phyloP scores from a whole-genome alignment of 768 basidiomycete species.

The Termitomyces eurrhizus region DNA sequence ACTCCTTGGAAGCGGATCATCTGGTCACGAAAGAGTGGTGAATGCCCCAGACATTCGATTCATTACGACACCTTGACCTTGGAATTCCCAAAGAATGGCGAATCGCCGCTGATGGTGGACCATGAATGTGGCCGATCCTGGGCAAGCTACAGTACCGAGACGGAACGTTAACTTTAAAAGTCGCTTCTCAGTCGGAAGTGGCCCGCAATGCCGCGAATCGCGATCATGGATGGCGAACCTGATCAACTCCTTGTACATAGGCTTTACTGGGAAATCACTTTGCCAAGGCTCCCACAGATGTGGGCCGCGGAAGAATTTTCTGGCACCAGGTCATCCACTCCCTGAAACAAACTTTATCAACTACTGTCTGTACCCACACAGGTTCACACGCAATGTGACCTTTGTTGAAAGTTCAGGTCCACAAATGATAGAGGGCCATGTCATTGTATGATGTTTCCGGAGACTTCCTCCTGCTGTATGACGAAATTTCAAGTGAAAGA shows the following conservation, averaged over 20 bases:
- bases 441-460: not conserved
- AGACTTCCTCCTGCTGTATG: not conserved
- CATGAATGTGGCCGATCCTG: not conserved
- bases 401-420: not conserved
- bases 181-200: not conserved
- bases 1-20: not conserved
- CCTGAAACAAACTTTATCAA: not conserved
- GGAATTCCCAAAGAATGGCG: constrained; percentile 3
- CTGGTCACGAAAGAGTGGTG: not conserved
- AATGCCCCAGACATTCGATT: not conserved
- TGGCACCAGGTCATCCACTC: not conserved
- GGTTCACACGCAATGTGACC: not conserved
- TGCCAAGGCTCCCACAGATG: constrained; percentile 3
- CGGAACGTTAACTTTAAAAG: not conserved
- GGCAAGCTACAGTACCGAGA: constrained; percentile 5
- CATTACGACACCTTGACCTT: not conserved
- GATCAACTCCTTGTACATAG: not conserved
- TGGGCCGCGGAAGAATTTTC: not conserved
- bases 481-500: not conserved
- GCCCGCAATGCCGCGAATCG: constrained; percentile 8
- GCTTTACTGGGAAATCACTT: not conserved
- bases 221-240: not conserved
- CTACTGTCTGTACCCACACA: not conserved
- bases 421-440: not conserved
- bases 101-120: constrained; percentile 7